Conservation (phyloP, 345 rosid species). For the Melastoma malabathricum region DNA sequence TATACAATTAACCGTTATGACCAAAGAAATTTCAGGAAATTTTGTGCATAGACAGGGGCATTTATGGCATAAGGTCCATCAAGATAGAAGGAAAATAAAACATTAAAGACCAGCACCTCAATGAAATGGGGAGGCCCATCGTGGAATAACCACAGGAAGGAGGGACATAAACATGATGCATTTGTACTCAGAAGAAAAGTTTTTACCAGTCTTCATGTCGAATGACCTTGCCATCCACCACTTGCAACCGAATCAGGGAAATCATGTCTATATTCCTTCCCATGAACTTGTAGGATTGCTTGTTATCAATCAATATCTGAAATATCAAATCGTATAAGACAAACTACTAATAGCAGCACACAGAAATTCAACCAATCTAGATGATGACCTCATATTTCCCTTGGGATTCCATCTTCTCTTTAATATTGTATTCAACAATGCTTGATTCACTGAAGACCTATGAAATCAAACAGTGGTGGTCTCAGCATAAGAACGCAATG, state of each 20-base stretch:
- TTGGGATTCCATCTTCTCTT: slow-evolving; percentile 29
- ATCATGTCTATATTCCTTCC: slow-evolving; percentile 65
- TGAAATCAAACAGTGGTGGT: neutral
- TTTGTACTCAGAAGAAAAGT: neutral
- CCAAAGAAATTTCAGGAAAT: too few relatives aligned
- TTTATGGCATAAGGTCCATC: too few relatives aligned
- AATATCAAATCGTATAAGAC: neutral
- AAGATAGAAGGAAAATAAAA: too few relatives aligned
- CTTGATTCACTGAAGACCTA: slow-evolving; percentile 71
- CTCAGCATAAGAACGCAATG: too few relatives aligned
- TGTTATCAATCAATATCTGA: slow-evolving; percentile 71
- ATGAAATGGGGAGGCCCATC: too few relatives aligned
- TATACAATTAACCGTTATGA: too few relatives aligned
- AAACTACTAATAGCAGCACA: neutral
- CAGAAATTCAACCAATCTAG: neutral
- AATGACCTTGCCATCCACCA: slow-evolving; percentile 63
- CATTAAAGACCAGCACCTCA: too few relatives aligned
- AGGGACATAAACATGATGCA: too few relatives aligned
- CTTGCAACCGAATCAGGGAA: slow-evolving; percentile 59
- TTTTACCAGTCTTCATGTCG: slow-evolving; percentile 85
- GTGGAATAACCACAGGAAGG: too few relatives aligned
- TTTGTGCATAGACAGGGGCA: too few relatives aligned
- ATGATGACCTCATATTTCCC: slow-evolving; percentile 56
- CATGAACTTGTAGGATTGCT: slow-evolving; percentile 64
- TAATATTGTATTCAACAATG: slow-evolving; percentile 52